These are phyloP conservation scores for Pseudocercospora ulei DNA, from an alignment of 2,329 filamentous ascomycete genomes.

Conservation along the genomic window DNA sequence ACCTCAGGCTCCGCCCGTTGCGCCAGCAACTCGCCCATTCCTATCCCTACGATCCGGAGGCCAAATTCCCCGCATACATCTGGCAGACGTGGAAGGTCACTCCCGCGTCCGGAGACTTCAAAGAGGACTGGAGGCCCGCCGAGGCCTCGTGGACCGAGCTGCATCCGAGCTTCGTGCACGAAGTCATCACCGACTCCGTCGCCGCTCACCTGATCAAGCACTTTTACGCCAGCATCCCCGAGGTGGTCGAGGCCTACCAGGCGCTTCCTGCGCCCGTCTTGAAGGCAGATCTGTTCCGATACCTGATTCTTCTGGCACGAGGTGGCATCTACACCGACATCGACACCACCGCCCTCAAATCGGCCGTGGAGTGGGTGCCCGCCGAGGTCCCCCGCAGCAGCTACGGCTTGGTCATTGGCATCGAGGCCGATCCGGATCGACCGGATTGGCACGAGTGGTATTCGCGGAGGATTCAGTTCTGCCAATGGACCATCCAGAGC, in stretches of 20 bases:
- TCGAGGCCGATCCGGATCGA: conserved; percentile 90
- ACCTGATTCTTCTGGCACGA: conserved; percentile 62
- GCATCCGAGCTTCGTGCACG: conserved; percentile 87
- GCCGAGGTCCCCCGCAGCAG: conserved; percentile 62
- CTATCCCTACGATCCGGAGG: conserved; percentile 81
- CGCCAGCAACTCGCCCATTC: conserved; percentile 79
- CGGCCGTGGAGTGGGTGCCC: conserved; percentile 81
- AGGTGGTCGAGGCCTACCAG: conserved; percentile 44
- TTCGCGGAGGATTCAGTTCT: conserved; percentile 91
- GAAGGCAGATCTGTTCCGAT: conserved; percentile 58
- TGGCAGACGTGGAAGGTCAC: conserved; percentile 98
- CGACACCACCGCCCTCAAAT: conserved; percentile 75
- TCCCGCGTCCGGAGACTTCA: conserved; percentile 66
- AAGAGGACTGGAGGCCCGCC: conserved; percentile 61
- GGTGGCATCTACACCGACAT: conserved; percentile 74
- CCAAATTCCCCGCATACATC: conserved; percentile 91
- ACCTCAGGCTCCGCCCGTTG: conserved; percentile 62
- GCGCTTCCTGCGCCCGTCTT: conserved; percentile 45
- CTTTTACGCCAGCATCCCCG: conserved; percentile 62
- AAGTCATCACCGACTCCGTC: conserved; percentile 88
- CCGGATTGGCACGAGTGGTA: conserved; percentile 94
- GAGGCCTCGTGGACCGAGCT: conserved; percentile 82
- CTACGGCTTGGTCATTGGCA: conserved; percentile 81
- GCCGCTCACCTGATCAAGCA: conserved; percentile 72
- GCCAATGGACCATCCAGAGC: conserved; percentile 96